Base-by-base conservation (phyloP, 768 basidiomycete genomes). In the Sporobolomyces pararoseus region DNA sequence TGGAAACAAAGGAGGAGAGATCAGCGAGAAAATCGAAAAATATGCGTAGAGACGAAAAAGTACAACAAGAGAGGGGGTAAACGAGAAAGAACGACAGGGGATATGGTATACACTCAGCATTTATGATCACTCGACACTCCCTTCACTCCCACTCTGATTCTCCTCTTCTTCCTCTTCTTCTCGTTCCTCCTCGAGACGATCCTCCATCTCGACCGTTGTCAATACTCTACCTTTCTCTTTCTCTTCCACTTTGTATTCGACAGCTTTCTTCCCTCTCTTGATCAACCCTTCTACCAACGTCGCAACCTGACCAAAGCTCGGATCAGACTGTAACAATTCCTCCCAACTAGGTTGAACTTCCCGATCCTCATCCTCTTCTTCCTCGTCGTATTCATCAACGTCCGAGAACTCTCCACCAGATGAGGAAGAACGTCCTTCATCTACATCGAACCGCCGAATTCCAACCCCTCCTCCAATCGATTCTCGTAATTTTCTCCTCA, bases 401-500 rank as follows among this genome's bases (percentile, higher is more conserved):
- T 59, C 53, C 12, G 53, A 55, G 12, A 34, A 55, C 12, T 55
- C 53, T 16, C 35, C 53, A 7, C 53, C 53, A 55, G 53, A 55
- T 6, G 53, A 55, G 6, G 53, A 55, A 19, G 53, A 55, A 19
- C 55, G 34, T n/a, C 19, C 35, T 57, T 37, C 55, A 29, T 59
- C 58, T 14, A 44, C 13, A 16, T 59, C 51, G 81, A 77, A 2
- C 86, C 84, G 6, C 83, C 83, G 69, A 47, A 87, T 85, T 32
- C 91, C 85, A 14, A 89, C 87, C 76, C 54, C 60, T 0, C 64
- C 69, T n/a, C 69, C 69, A 23, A 65, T 3, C 1, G 65, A 66
- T 44, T 93, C 90, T 63, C 92, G 86, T 54, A 94, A 81, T 76
- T 87, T 89, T 37, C 90, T 86, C 19, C 88, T 85, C 23, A 95